Conservation (phyloP, 2,329 filamentous ascomycete genomes). For the Rutstroemia sp. region DNA sequence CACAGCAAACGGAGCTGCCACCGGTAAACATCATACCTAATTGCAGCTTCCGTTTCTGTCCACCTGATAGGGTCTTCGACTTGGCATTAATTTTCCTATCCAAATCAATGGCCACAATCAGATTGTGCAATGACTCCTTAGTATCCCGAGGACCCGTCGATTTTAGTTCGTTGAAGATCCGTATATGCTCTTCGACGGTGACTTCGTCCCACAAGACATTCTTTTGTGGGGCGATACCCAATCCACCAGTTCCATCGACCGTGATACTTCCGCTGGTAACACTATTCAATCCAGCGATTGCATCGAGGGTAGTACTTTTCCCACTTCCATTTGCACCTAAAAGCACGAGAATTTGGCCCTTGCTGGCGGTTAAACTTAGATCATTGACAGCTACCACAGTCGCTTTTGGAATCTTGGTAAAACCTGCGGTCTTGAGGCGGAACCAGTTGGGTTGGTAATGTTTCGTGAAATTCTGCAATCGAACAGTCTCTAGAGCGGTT, state of each 20-base stretch:
- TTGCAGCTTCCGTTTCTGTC: constrained; percentile 88
- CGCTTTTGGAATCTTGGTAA: constrained; percentile 38
- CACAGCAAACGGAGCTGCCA: constrained; percentile 78
- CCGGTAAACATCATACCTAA: constrained; percentile 94
- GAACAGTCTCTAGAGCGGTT: constrained; percentile 46
- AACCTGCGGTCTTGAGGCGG: constrained; percentile 36
- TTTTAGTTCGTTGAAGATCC: constrained; percentile 79
- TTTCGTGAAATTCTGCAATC: constrained; percentile 69
- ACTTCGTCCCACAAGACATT: constrained; percentile 91
- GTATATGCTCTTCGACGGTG: constrained; percentile 77
- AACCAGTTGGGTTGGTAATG: constrained; percentile 63
- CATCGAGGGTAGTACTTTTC: constrained; percentile 84
- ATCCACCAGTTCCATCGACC: constrained; percentile 68
- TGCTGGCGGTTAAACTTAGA: constrained; percentile 61
- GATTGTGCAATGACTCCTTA: constrained; percentile 50
- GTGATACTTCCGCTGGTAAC: constrained; percentile 70
- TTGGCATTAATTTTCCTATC: constrained; percentile 63
- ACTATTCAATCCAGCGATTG: constrained; percentile 74
- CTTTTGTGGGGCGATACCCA: constrained; percentile 86
- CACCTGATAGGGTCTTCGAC: constrained; percentile 75
- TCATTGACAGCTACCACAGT: constrained; percentile 73
- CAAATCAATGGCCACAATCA: constrained; percentile 68
- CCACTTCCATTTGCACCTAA: constrained; percentile 86
- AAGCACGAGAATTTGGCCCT: constrained; percentile 78
- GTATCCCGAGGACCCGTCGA: constrained; percentile 48